These are phyloP conservation scores for Pelagophyceae sp. DNA, from an alignment of 352 stramenopile genomes.

Conservation along the genomic window DNA sequence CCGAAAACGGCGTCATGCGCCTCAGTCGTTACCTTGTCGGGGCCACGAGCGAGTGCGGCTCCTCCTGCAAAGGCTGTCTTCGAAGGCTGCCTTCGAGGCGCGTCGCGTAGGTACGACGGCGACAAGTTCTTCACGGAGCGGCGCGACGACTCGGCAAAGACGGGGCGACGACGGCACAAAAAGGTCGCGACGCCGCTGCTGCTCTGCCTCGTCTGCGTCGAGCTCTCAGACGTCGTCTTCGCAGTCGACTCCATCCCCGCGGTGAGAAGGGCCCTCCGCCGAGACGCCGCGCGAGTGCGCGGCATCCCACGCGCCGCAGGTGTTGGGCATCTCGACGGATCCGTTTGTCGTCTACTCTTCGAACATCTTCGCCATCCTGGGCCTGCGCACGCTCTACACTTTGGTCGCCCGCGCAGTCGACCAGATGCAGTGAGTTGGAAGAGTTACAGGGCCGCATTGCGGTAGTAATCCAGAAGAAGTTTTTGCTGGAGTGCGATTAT, in stretches of 20 bases:
- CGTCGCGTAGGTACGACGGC: no score
- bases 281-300: no score
- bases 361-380: slow-evolving; percentile 51
- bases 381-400: slow-evolving; percentile 44
- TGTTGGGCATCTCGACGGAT: slow-evolving; percentile 48
- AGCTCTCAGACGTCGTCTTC: slow-evolving; percentile 51
- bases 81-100: no score
- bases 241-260: slow-evolving; percentile 43
- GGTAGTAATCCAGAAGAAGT: background rate
- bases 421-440: background rate
- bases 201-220: slow-evolving; percentile 46
- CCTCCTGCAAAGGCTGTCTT: no score
- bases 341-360: slow-evolving; percentile 51
- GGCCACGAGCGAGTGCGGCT: slow-evolving; percentile 33
- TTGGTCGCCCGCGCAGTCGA: slow-evolving; percentile 44
- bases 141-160: slow-evolving; percentile 38
- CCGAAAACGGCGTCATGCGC: slow-evolving; percentile 40
- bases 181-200: slow-evolving; percentile 43
- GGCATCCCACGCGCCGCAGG: no score
- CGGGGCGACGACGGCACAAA: no score
- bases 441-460: no score
- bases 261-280: no score
- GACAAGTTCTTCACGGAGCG: slow-evolving; percentile 42
- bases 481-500: slow-evolving; percentile 34
- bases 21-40: slow-evolving; percentile 31